Conservation (phyloP, 2,329 filamentous ascomycete species). For the Pseudogymnoascus sp. region DNA sequence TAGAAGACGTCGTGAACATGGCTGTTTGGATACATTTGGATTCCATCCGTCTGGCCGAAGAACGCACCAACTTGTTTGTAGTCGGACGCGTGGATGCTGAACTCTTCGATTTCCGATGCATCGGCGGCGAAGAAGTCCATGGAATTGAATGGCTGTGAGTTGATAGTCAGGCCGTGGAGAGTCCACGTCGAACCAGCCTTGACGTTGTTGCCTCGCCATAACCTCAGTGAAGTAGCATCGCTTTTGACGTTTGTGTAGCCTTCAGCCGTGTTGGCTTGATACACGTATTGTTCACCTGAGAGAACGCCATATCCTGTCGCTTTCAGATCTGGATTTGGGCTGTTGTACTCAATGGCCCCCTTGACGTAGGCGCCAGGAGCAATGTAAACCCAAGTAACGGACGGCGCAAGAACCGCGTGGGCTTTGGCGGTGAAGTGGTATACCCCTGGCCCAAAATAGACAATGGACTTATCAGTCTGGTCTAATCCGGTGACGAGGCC, state of each 20-base stretch:
- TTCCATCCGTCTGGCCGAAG: conserved; percentile 33
- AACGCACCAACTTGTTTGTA: conserved; percentile 35
- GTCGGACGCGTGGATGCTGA: conserved; percentile 26
- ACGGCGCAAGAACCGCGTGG: conserved; percentile 18
- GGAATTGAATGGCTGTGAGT: conserved; percentile 32
- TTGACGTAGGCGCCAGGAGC: conserved; percentile 32
- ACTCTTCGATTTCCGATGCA: conserved; percentile 16
- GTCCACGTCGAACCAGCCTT: conserved; percentile 23
- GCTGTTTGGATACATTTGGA: conserved; percentile 29
- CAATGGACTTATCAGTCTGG: conserved; percentile 15
- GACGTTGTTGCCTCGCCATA: conserved; percentile 26
- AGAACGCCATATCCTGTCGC: conserved; percentile 32
- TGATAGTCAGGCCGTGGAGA: conserved; percentile 27
- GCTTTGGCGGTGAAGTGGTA: conserved; percentile 18
- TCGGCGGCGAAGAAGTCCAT: conserved; percentile 26
- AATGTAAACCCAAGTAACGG: conserved; percentile 22
- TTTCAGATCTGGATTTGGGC: conserved; percentile 21
- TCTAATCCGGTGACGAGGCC: conserved; percentile 22
- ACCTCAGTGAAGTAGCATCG: conserved; percentile 26
- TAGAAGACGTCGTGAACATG: conserved; percentile 31
- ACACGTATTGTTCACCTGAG: conserved; percentile 34
- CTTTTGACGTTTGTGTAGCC: conserved; percentile 26
- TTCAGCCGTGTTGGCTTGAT: conserved; percentile 30
- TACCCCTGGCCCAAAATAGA: conserved; percentile 23
- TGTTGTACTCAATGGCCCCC: conserved; percentile 30